Percentiles rank a stretch among this genome's conserved stretches.
phyloP scores from a whole-genome alignment of 2,329 filamentous ascomycete genomes.

The Chaetomium globosum region DNA sequence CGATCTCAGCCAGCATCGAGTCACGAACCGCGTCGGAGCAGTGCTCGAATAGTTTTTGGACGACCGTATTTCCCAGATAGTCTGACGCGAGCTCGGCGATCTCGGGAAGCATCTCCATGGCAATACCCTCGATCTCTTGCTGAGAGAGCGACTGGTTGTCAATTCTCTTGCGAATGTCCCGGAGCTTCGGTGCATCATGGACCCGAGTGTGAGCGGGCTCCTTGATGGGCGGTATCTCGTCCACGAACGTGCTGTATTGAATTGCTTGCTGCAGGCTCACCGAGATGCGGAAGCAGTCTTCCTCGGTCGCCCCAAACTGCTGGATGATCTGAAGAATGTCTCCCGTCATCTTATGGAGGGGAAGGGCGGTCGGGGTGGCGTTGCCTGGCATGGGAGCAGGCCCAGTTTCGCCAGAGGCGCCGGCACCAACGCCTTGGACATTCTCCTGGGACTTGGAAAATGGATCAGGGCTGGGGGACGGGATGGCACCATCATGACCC shows the following conservation, averaged over 20 bases:
- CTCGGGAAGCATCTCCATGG: constrained; percentile 91
- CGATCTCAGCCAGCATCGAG: constrained; percentile 84
- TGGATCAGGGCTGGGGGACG: constrained; percentile 88
- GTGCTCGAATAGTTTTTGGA: constrained; percentile 97
- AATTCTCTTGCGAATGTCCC: constrained; percentile 95
- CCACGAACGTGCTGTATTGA: constrained; percentile 68
- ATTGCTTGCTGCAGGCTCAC: constrained; percentile 76
- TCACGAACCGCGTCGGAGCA: constrained; percentile 90
- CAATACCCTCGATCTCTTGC: constrained; percentile 88
- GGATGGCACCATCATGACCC: constrained; percentile 82
- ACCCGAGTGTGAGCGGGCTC: constrained; percentile 87
- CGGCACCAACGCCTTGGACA: constrained; percentile 39
- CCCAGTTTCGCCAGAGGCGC: constrained; percentile 40
- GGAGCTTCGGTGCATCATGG: constrained; percentile 90
- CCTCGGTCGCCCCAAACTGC: constrained; percentile 82
- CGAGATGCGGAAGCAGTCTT: constrained; percentile 73
- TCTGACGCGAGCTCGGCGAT: constrained; percentile 94
- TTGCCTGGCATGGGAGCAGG: constrained; percentile 44
- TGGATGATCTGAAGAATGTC: constrained; percentile 85
- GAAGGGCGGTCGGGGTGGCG: constrained; percentile 66
- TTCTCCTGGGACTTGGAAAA: constrained; percentile 63
- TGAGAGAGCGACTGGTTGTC: constrained; percentile 89
- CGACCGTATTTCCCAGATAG: constrained; percentile 98
- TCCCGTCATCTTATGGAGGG: constrained; percentile 73
- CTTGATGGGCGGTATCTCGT: constrained; percentile 85